A percentile compares a stretch with the other conserved stretches of the same genome.
These are phyloP conservation scores for Claviceps maximensis DNA, from an alignment of 2,329 filamentous ascomycete species.

Conservation along the genomic window DNA sequence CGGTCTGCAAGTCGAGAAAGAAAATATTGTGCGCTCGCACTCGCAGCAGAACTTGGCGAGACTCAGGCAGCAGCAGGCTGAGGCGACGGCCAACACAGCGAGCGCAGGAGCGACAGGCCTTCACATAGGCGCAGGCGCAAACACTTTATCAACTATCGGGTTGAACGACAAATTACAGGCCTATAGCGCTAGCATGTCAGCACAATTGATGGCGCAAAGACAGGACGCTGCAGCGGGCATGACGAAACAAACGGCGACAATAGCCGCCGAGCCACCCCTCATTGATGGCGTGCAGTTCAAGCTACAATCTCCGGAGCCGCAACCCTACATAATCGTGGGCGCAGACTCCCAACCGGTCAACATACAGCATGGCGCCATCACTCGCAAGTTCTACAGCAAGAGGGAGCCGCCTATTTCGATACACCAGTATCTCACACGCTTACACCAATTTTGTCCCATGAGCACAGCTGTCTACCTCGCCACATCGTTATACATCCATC, in stretches of 20 bases:
- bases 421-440: conserved; percentile 70
- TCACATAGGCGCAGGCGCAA: neutral
- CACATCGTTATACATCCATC: conserved; percentile 75
- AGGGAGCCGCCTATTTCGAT: conserved; percentile 70
- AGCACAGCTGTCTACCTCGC: conserved; percentile 89
- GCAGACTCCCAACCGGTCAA: conserved; percentile 59
- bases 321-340: conserved; percentile 50
- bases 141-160: neutral
- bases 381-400: conserved; percentile 87
- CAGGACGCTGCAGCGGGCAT: conserved; percentile 1
- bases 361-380: conserved; percentile 72
- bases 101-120: neutral
- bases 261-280: conserved; percentile 15
- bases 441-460: conserved; percentile 88
- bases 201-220: conserved; percentile 12
- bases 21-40: conserved; percentile 43
- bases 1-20: conserved; percentile 49
- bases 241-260: neutral
- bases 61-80: conserved; percentile 29
- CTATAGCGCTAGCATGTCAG: conserved; percentile 15
- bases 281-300: conserved; percentile 45
- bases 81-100: conserved; percentile 13
- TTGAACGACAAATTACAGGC: conserved; percentile 13
- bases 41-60: conserved; percentile 40
- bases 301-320: conserved; percentile 19